Base-by-base conservation (phyloP, 2,329 filamentous ascomycete genomes). In the Orbilia ellipsospora region DNA sequence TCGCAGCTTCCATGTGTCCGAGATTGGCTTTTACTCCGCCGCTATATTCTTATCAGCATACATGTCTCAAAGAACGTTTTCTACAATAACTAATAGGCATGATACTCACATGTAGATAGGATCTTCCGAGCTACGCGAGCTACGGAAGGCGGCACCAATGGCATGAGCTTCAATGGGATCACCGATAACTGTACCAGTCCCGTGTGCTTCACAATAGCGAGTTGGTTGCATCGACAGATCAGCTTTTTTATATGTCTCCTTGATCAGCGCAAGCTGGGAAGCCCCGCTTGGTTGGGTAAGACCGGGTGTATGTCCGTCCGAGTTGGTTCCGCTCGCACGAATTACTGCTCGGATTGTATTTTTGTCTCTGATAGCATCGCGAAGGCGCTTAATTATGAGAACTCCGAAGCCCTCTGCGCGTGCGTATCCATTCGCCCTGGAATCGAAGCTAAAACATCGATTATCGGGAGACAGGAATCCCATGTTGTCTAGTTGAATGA, bases 341-440 rank as follows among this genome's bases (percentile, higher is more conserved):
- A 89, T 86, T 18, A 89, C 83, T 8, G 84, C 85, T 7, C 86
- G 84, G 64, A 89, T 87, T 0, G 84, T 83, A 78, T 90, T 87
- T 26, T 87, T 86, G 77, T 88, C 86, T 13, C 82, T 82, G 3
- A 90, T 77, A 0, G 89, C 89, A 79, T 88, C 86, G 83, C 82
- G 0, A 10, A 90, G 81, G 0, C 84, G 84, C 81, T 90, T 90
- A 8, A 90, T 79, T 8, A 89, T 80, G 2, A 90, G 77, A n/a
- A 87, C 84, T 0, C 85, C 88, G 26, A 87, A 83, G 0, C 89
- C 89, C 78, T 91, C 89, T 0, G 88, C 89, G 26, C 89, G 84
- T 0, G 86, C 88, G 78, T 90, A 91, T 0, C 90, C 90, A 72
- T 87, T 86, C n/a, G 87, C 89, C 2, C 84, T 83, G 16, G 83